Base-by-base conservation (phyloP, 805 yeast species). In the Yamadazyma paraphyllophila region DNA sequence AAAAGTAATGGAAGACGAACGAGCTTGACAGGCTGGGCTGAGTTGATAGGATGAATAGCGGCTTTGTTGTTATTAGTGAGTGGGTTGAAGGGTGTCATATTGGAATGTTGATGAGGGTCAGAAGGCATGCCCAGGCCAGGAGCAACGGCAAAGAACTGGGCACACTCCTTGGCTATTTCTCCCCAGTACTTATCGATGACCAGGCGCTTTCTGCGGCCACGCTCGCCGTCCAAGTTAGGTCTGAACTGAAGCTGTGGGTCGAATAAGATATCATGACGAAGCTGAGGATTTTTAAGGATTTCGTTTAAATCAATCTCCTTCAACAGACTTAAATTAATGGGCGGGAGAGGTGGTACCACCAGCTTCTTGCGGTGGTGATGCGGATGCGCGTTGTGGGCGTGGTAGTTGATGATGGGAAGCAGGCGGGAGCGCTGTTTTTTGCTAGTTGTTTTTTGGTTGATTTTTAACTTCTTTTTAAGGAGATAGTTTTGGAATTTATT, bases 181-280 rank as follows among this genome's bases (percentile, higher is more conserved):
- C 69, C 68, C 97, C 97, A 90, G 67, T 90, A 91, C 56, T 78
- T 82, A 60, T 88, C 96, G 40, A 89, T 84, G 36, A 84, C 73
- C 46, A 76, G 64, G 65, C 81, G 83, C 74, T 90, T 88, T 44
- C 90, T 76, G 48, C 82, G 76, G 24, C 96, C 96, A 42, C 96
- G 73, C 66, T 91, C 97, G 42, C 96, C 96, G 62, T 88, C 96
- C 53, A 90, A 70, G 59, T 88, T 88, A 25, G 96, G 96, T 61
- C 97, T 78, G 64, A 91, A 88, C 69, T 90, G 96, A 48, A 91
- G 72, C 59, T 87, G 88, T 13, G 97, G 95, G 67, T 91, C 97
- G 61, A 91, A 91, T 11, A 89, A 74, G 44, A 92, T 88, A 62
- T 92, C 98, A 64, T 91, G 98, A 52, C 98, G 78, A 46, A 91